A percentile compares a stretch with the other conserved stretches of the same genome.
Evolutionary conservation across 345 rosid genomes (phyloP).

Genomic region (Melaleuca quinquenervia): DNA sequence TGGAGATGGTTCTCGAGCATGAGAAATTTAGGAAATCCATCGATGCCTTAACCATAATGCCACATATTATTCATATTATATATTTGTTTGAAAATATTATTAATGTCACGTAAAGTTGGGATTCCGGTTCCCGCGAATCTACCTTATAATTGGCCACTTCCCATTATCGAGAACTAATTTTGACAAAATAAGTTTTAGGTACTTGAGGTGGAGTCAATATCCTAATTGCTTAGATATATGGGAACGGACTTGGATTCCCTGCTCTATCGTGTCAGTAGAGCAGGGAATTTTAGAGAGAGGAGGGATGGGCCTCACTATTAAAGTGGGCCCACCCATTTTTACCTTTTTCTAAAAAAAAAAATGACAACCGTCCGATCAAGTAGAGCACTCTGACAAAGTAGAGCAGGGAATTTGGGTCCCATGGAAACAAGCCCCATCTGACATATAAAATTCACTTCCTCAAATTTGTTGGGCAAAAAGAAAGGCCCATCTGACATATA

Average conservation of each 20-base stretch:
- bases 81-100: rapidly evolving
- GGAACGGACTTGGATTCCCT: too few species aligned
- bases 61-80: background rate
- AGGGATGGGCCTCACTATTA: too few species aligned
- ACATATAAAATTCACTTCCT: background rate
- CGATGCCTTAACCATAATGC: background rate
- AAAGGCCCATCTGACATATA: too few species aligned
- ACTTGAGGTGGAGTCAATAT: background rate
- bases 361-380: too few species aligned
- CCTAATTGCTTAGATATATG: background rate
- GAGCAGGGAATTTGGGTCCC: too few species aligned
- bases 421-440: too few species aligned
- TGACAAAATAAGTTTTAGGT: rapidly evolving
- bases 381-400: too few species aligned
- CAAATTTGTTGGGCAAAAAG: background rate
- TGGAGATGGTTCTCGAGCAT: background rate
- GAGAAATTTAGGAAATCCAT: background rate
- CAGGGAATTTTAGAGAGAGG: too few species aligned
- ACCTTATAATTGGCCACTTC: rapidly evolving
- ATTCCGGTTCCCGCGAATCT: rapidly evolving
- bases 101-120: background rate
- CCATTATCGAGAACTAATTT: rapidly evolving
- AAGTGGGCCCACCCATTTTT: too few species aligned
- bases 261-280: too few species aligned
- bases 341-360: too few species aligned